phyloP scores from a whole-genome alignment of 2,329 filamentous ascomycete species.

The Botrytis fabae region DNA sequence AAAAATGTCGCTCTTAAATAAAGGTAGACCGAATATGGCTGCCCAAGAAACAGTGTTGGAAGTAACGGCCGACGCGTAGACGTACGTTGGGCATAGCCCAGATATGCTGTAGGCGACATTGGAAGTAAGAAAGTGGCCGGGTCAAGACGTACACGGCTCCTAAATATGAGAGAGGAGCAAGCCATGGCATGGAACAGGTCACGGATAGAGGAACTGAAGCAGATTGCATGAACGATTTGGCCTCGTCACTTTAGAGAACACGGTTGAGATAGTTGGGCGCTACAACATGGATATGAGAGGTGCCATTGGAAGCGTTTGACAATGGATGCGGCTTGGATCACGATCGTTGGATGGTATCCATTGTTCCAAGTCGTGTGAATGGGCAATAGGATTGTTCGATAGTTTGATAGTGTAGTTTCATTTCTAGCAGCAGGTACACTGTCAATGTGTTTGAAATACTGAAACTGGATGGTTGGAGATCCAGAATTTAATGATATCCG shows the following conservation, averaged over 20 bases:
- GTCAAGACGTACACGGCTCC: neutral
- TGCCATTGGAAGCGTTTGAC: constrained; percentile 2
- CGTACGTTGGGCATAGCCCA: neutral
- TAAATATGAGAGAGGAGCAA: neutral
- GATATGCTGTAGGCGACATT: neutral
- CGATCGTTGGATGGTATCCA: constrained; percentile 9
- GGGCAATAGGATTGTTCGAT: neutral
- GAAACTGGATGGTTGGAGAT: neutral
- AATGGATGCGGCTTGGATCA: neutral
- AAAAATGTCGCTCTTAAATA: constrained; percentile 35
- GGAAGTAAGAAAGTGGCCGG: constrained; percentile 1
- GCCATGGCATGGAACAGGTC: constrained; percentile 7
- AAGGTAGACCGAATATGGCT: constrained; percentile 30
- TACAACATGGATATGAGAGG: constrained; percentile 1
- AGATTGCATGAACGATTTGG: neutral
- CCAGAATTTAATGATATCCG: neutral
- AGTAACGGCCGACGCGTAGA: constrained; percentile 34
- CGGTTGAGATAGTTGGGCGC: neutral
- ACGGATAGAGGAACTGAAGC: neutral
- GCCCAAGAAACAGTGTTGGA: constrained; percentile 35
- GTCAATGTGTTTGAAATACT: constrained; percentile 16
- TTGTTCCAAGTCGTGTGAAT: neutral
- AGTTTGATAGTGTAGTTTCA: constrained; percentile 13
- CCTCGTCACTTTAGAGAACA: neutral
- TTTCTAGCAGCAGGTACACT: constrained; percentile 13